phyloP scores from a whole-genome alignment of 176 grass and related monocot genomes.

The Hsuehochloa calcarea region DNA sequence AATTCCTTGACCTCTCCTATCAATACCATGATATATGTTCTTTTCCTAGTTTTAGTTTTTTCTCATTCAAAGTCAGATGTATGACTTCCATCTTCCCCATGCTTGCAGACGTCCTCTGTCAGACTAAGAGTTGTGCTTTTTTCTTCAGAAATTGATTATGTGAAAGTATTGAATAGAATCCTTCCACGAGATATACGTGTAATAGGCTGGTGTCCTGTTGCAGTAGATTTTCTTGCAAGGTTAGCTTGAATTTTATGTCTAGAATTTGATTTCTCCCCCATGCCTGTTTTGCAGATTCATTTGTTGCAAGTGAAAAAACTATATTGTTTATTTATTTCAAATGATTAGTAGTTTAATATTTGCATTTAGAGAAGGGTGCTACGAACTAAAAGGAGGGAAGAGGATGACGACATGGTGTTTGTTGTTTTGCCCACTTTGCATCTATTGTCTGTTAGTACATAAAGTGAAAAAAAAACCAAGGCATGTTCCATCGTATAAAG shows the following conservation, averaged over 20 bases:
- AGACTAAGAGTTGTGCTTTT: conserved; percentile 1
- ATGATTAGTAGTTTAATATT: too few species aligned
- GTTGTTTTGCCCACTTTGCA: too few species aligned
- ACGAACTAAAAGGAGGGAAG: too few species aligned
- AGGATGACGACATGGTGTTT: too few species aligned
- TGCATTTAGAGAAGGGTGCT: too few species aligned
- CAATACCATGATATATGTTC: not conserved
- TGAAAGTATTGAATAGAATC: conserved; percentile 84
- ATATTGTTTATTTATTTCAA: too few species aligned
- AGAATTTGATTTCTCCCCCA: not conserved
- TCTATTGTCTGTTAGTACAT: too few species aligned
- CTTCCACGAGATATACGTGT: conserved; percentile 89
- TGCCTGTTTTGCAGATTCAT: too few species aligned
- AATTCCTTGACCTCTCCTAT: not conserved
- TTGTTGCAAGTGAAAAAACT: too few species aligned
- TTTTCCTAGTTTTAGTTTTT: not conserved
- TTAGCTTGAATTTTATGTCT: conserved; percentile 21
- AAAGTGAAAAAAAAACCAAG: too few species aligned
- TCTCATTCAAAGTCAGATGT: not conserved
- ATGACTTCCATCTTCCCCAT: conserved; percentile 7
- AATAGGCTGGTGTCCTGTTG: conserved; percentile 80
- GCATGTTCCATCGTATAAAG: too few species aligned
- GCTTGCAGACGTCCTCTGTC: not conserved
- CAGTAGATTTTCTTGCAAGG: conserved; percentile 82
- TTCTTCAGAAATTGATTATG: conserved; percentile 89